These are phyloP conservation scores for Trichosporon inkin DNA, from an alignment of 1,284 basidiomycete genomes.

Conservation along the genomic window DNA sequence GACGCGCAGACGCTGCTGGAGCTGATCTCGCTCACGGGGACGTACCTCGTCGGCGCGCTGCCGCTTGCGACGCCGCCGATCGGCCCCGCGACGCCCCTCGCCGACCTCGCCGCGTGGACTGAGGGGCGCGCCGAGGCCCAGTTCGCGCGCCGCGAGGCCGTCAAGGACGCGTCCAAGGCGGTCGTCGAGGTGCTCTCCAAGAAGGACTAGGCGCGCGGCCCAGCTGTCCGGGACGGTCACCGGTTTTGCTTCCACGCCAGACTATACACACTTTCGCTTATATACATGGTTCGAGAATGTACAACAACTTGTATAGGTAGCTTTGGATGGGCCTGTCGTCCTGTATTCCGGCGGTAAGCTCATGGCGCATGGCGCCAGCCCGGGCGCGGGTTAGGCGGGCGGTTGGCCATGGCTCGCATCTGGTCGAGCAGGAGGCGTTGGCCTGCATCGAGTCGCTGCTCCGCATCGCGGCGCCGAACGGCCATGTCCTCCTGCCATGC, in stretches of 20 bases:
- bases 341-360: too few relatives aligned
- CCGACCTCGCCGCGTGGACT: conserved; percentile 19
- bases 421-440: too few relatives aligned
- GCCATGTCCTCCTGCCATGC: not conserved
- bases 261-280: not conserved
- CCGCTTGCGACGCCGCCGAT: conserved; percentile 10
- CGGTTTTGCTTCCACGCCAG: not conserved
- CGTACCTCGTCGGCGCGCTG: conserved; percentile 24
- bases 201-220: not conserved
- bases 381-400: too few relatives aligned
- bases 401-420: too few relatives aligned
- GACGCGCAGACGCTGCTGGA: conserved; percentile 24
- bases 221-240: not conserved
- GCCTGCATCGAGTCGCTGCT: too few relatives aligned
- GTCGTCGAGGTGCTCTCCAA: conserved; percentile 19
- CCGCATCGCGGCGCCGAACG: too few relatives aligned
- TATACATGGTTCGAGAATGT: too few relatives aligned
- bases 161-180: conserved; percentile 16
- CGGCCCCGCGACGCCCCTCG: not conserved
- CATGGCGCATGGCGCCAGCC: not conserved
- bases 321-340: not conserved
- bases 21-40: conserved; percentile 18
- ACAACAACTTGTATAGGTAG: too few relatives aligned
- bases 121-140: conserved; percentile 19
- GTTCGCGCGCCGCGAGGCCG: conserved; percentile 22